Conservation (phyloP, 2,329 filamentous ascomycete genomes). For the Xylariaceae sp. region DNA sequence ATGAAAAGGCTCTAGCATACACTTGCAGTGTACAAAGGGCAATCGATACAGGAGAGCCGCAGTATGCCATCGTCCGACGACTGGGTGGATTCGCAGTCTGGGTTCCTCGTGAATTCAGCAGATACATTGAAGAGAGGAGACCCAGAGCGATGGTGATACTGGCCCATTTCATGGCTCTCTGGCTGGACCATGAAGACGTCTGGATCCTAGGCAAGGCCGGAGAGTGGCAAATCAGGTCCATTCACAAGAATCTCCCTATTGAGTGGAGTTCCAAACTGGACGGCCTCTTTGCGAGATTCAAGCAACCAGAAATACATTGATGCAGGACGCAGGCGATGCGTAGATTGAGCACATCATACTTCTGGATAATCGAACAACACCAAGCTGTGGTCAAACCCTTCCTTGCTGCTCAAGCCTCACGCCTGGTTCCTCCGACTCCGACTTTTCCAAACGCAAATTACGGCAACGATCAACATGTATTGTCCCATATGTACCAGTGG, state of each 20-base stretch:
- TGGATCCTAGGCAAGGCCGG: slow-evolving; percentile 34
- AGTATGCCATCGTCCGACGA: slow-evolving; percentile 28
- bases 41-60: slow-evolving; percentile 24
- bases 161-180: slow-evolving; percentile 35
- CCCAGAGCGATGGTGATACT: slow-evolving; percentile 33
- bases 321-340: no score
- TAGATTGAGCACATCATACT: no score
- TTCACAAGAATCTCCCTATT: slow-evolving; percentile 29
- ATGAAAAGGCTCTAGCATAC: slow-evolving; percentile 30
- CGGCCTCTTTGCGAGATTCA: slow-evolving; percentile 25
- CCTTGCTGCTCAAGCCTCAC: no score
- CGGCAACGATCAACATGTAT: no score
- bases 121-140: slow-evolving; percentile 29
- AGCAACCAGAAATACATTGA: slow-evolving; percentile 5
- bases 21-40: slow-evolving; percentile 28
- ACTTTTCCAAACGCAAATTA: no score
- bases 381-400: no score
- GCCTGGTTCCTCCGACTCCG: no score
- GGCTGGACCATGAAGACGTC: slow-evolving; percentile 30
- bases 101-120: slow-evolving; percentile 29
- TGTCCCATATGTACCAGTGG: no score
- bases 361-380: no score
- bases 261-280: slow-evolving; percentile 33
- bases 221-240: slow-evolving; percentile 32
- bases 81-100: slow-evolving; percentile 33